Base-by-base conservation (phyloP, 495 filamentous ascomycete species). In the Hypomontagnella submonticulosa region DNA sequence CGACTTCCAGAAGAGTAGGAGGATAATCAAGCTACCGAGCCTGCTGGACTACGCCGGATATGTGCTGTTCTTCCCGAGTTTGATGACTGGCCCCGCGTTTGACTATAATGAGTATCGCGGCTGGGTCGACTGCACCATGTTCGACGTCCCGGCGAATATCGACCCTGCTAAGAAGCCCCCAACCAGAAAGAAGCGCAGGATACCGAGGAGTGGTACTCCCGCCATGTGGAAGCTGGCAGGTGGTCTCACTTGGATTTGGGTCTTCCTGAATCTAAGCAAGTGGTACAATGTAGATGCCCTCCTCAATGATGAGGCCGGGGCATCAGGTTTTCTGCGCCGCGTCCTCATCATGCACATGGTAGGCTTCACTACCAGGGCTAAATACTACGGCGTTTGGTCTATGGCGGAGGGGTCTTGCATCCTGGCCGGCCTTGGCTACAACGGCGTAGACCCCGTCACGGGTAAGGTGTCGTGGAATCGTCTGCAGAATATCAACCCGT, bases 341-440 rank as follows among this genome's bases (percentile, higher is more conserved):
- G 78, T 96, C 27, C 90, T 88, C 76, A 80, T 89, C 60, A 78
- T 97, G 15, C 85, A 97, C 71, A 90, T 95, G 87, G 82, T 97
- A 30, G 88, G 88, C 20, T 83, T 98, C 58, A 87, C 90, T 3
- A 83, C 89, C 4, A 89, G 95, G 15, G 83, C 88, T 33, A 98
- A 98, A 76, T 99, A 96, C 78, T 99, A 98, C 69, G 95, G 93
- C 37, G 93, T 95, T 1, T 99, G 95, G 95, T 85, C 84, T 47
- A 77, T 99, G 62, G 92, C 94, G 1, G 95, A 99, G 76, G 95
- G 95, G 43, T 88, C 95, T 40, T 99, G 94, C 73, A 97, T 98
- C 54, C 85, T 99, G 10, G 89, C 92, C 4, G 95, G 95, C 2
- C 85, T 99, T 67, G 94, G 96, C 41, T 99, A 92, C 79, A 97